Base-by-base conservation (phyloP, 73 alveolate species). In the Stentor roeselii region DNA sequence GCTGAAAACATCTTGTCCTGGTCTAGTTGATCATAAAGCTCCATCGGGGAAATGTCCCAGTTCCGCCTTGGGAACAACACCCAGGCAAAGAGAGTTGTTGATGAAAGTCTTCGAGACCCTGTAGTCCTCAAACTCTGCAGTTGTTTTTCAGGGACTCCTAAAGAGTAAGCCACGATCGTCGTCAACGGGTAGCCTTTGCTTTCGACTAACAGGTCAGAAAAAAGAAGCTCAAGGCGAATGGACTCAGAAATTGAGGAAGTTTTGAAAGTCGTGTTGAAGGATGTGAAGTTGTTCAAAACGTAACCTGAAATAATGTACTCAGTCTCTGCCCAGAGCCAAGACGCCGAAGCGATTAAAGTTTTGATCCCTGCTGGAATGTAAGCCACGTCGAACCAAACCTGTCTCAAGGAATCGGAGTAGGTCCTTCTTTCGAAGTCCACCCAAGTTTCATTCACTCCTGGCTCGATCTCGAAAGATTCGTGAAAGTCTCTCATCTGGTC, bases 131-230 rank as follows among this genome's bases (percentile, higher is more conserved):
- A 21, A 6, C 30, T 50, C 30, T 50, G 21, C 6, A 50, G 67
- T 50, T 50, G 67, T 50, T 50, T 50, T 50, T 50, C 67, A 50
- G 67, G 67, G 67, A 50, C 21, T 50, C 67, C 67, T 21, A 50
- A 21, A 50, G 6, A 11, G 67, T 50, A 50, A 11, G 67, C 67
- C 30, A 50, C 67, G 21, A 50, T 50, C 21, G 67, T 50, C 67
- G 67, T 50, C 21, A 50, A 50, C 21, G 67, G 67, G 21, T 50
- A 50, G 67, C 30, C 67, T 50, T 50, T 50, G 67, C 67, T 50
- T 50, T 50, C 67, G 21, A 50, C 67, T 6, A 50, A 6, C 21
- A 50, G 67, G 21, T 50, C 67, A 6, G 6, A 11, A 21, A 50
- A 50, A 11, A 50, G 67, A 11, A 50, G 67, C 21, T 50, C 67